Conservation (phyloP, 306 rosid species). For the Sindora glabra region DNA sequence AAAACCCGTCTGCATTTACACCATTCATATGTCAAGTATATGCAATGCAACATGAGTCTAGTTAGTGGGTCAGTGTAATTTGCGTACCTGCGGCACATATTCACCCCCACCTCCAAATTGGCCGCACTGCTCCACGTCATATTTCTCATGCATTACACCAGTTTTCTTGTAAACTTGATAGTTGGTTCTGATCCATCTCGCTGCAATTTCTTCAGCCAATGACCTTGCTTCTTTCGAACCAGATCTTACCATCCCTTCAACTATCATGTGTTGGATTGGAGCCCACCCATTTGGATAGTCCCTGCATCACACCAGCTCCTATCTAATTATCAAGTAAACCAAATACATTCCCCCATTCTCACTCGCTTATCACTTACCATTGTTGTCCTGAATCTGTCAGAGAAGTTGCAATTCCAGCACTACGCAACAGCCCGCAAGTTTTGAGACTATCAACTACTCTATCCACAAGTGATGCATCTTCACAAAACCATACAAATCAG, state of each 20-base stretch:
- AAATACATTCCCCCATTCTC: not conserved
- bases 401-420: slow-evolving; percentile 73
- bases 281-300: slow-evolving; percentile 99
- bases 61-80: no score
- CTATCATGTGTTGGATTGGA: slow-evolving; percentile 90
- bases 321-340: not conserved
- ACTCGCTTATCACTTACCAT: slow-evolving; percentile 48
- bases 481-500: slow-evolving; percentile 10
- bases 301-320: slow-evolving; percentile 30
- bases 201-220: slow-evolving; percentile 67
- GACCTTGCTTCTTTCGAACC: slow-evolving; percentile 61
- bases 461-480: slow-evolving; percentile 45
- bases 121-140: slow-evolving; percentile 63
- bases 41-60: not conserved
- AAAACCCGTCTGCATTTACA: slow-evolving; percentile 78
- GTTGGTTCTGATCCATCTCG: slow-evolving; percentile 76
- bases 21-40: not conserved
- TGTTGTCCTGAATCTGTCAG: slow-evolving; percentile 58
- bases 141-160: slow-evolving; percentile 78
- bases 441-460: slow-evolving; percentile 50
- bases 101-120: slow-evolving; percentile 83
- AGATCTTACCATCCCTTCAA: slow-evolving; percentile 72
- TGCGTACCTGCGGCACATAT: slow-evolving; percentile 74
- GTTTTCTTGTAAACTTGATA: slow-evolving; percentile 64
- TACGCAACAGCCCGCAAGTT: slow-evolving; percentile 50